phyloP scores from a whole-genome alignment of 306 rosid species.

The Acmispon strigosus region DNA sequence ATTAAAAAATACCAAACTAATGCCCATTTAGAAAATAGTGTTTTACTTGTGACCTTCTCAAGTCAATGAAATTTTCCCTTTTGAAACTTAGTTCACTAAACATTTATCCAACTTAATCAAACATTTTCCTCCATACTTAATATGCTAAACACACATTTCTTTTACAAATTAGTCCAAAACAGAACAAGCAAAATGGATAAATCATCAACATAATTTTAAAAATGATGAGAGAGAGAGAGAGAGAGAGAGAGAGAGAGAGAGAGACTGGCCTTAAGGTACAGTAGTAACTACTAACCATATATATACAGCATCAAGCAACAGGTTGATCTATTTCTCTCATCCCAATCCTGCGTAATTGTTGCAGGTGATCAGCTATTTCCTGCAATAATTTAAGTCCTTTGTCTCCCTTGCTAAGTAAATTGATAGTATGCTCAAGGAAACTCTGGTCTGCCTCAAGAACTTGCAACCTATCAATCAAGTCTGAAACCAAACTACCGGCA shows the following conservation, averaged over 20 bases:
- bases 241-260: not conserved
- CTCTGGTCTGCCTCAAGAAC: conserved; percentile 57
- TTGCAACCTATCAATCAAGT: conserved; percentile 51
- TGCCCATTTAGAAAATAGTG: not conserved
- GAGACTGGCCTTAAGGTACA: not conserved
- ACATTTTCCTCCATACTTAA: not conserved
- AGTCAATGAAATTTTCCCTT: not conserved
- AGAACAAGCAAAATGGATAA: not conserved
- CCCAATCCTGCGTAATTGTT: conserved; percentile 49
- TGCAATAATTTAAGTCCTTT: conserved; percentile 62
- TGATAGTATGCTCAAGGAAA: conserved; percentile 58
- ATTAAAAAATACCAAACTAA: not conserved
- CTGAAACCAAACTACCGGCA: conserved; percentile 26
- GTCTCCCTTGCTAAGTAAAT: conserved; percentile 45
- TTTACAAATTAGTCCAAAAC: not conserved
- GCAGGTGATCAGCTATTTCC: conserved; percentile 68
- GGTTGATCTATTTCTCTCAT: conserved; percentile 35
- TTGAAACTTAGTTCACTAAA: not conserved
- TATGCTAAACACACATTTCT: not conserved
- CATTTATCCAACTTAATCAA: not conserved
- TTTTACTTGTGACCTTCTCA: not conserved
- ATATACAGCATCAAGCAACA: conserved; percentile 32
- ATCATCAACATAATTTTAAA: not conserved
- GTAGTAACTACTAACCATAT: conserved; percentile 38
- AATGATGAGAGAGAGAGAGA: not conserved